Base-by-base conservation (phyloP, 768 basidiomycete species). In the Rhizopogon roseolus region DNA sequence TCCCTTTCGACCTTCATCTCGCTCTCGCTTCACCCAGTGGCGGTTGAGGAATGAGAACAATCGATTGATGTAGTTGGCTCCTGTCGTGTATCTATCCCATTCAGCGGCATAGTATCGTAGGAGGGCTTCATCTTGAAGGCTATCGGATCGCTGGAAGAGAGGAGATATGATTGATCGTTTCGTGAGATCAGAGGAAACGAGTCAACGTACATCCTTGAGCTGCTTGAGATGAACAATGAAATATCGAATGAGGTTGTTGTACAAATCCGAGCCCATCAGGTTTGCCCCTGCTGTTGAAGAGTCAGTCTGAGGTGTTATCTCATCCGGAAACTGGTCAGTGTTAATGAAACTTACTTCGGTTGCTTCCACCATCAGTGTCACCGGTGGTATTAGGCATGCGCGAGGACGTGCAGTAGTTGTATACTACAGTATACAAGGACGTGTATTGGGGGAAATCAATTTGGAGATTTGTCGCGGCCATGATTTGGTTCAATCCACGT, bases 11-110 rank as follows among this genome's bases (percentile, higher is more conserved):
- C 97, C 97, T 69, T 98, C 96, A 62, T 98, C 96, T 64, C 95
- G 84, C 68, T 99, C 97, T 50, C 96, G 81, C 75, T 95, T 96
- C 41, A 99, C 96, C 97, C 97, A 99, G 72, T 98, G 94, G 19
- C 96, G 91, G 72, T 99, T 98, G 54, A 99, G 81, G 73, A 98
- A 98, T 2, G 93, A 94, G 76, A 98, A 98, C 36, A 99, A 74
- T 53, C 96, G 88, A 68, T 98, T 96, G 72, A 98, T 93, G 67
- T 97, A 98, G 66, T 91, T 93, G 1, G 96, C 95, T 44, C 96
- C 96, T 2, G 87, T 96, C 0, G 97, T 99, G 73, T 98, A 98
- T 41, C 94, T 80, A 62, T 91, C 88, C 97, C 97, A 98, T 70
- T 98, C 93, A 55, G 72, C 68, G 1, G 92, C 93, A 65, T 98